These are phyloP conservation scores for Elsinoe fawcettii DNA, from an alignment of 2,329 filamentous ascomycete species.

Conservation along the genomic window DNA sequence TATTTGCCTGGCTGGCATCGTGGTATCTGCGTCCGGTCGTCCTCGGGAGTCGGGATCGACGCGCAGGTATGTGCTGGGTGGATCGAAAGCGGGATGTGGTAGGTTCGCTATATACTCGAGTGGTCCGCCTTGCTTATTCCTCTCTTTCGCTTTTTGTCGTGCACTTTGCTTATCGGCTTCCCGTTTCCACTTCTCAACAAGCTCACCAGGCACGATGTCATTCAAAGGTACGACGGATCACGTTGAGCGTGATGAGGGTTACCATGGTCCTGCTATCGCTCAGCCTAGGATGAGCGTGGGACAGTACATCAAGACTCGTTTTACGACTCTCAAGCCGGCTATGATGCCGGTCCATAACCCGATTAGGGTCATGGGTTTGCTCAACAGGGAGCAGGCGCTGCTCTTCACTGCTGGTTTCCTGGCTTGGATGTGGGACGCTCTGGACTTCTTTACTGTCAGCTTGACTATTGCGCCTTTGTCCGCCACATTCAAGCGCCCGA, in stretches of 20 bases:
- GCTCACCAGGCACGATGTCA: neutral
- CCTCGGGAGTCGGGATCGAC: neutral
- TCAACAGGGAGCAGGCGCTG: constrained; percentile 52
- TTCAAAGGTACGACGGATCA: neutral
- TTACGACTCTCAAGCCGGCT: constrained; percentile 48
- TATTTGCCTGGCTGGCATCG: neutral
- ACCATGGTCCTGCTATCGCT: constrained; percentile 17
- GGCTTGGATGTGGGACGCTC: constrained; percentile 46
- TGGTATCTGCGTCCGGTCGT: neutral
- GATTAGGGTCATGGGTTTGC: constrained; percentile 41
- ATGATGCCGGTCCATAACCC: constrained; percentile 49
- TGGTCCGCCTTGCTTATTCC: neutral
- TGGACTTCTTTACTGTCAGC: constrained; percentile 57
- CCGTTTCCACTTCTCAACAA: neutral
- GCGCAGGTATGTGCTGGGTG: neutral
- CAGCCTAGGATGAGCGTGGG: constrained; percentile 32
- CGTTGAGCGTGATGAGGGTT: neutral
- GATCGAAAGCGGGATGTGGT: neutral
- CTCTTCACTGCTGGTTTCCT: constrained; percentile 45
- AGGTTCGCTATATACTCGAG: neutral
- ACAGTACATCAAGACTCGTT: constrained; percentile 45
- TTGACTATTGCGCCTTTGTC: constrained; percentile 49
- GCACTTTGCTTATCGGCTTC: neutral
- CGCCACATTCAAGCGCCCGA: constrained; percentile 45
- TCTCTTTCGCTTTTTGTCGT: neutral